These are phyloP conservation scores for Trichoderma koningiopsis DNA, from an alignment of 2,329 filamentous ascomycete species.

Conservation along the genomic window DNA sequence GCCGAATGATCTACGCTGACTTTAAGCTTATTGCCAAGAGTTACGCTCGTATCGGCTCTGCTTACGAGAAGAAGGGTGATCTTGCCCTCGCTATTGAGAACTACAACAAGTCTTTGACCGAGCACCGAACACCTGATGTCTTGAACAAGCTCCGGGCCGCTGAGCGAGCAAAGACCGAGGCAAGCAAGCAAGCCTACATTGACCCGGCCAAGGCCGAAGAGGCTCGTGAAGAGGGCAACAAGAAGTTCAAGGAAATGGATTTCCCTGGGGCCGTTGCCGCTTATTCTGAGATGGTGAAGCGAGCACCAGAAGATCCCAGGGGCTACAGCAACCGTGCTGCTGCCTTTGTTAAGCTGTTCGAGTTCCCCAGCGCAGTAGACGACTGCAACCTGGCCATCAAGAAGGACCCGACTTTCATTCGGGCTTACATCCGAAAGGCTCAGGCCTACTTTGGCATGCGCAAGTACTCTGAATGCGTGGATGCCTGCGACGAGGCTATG, in stretches of 20 bases:
- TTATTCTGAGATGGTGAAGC: slow-evolving; percentile 96
- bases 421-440: slow-evolving; percentile 94
- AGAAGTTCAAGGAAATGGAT: slow-evolving; percentile 95
- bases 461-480: slow-evolving; percentile 93
- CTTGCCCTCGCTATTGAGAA: slow-evolving; percentile 77
- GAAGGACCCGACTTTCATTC: slow-evolving; percentile 88
- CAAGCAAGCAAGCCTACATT: slow-evolving; percentile 77
- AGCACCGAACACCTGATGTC: slow-evolving; percentile 94
- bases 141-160: slow-evolving; percentile 88
- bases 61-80: slow-evolving; percentile 89
- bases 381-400: slow-evolving; percentile 93
- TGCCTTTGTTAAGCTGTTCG: slow-evolving; percentile 93
- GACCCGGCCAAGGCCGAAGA: slow-evolving; percentile 92
- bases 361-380: slow-evolving; percentile 88
- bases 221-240: slow-evolving; percentile 90
- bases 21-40: slow-evolving; percentile 99
- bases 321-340: slow-evolving; percentile 98
- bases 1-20: slow-evolving; percentile 85
- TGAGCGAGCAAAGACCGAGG: slow-evolving; percentile 81
- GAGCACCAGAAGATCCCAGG: slow-evolving; percentile 85
- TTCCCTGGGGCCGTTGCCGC: slow-evolving; percentile 94
- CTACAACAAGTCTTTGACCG: slow-evolving; percentile 92
- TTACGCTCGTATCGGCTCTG: slow-evolving; percentile 92
- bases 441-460: slow-evolving; percentile 97
- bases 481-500: slow-evolving; percentile 80